phyloP scores from a whole-genome alignment of 495 filamentous ascomycete species.

The Neurospora sp. region DNA sequence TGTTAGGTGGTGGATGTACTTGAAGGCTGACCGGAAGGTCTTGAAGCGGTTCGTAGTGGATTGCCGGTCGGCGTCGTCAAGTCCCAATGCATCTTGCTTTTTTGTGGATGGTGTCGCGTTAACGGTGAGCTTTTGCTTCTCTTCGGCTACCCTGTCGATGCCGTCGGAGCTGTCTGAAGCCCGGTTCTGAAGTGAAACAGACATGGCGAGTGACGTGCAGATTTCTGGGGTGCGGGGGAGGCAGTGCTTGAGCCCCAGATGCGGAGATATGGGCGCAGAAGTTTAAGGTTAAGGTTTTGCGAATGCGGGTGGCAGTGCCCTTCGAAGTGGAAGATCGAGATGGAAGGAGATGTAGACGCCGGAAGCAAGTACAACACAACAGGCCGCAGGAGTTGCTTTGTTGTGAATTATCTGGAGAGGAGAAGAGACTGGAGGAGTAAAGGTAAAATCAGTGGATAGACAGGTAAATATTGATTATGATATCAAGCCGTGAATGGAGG shows the following conservation, averaged over 20 bases:
- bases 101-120: not conserved
- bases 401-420: not conserved
- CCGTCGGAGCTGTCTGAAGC: conserved; percentile 10
- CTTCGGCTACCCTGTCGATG: conserved; percentile 9
- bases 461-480: not conserved
- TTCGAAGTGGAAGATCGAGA: not conserved
- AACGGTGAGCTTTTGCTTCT: conserved; percentile 5
- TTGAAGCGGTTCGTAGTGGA: conserved; percentile 45
- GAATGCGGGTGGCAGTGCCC: not conserved
- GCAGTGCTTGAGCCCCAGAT: not conserved
- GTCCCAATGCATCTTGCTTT: not conserved
- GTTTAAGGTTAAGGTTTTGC: not conserved
- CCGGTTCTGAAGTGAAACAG: conserved; percentile 3
- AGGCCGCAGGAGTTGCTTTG: not conserved
- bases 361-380: not conserved
- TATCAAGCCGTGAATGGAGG: not conserved
- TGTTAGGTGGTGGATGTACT: conserved; percentile 45
- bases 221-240: not conserved
- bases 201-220: not conserved
- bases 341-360: not conserved
- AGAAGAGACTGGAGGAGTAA: not conserved
- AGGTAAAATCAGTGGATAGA: not conserved
- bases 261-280: not conserved
- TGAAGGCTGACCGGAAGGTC: conserved; percentile 45
- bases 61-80: conserved; percentile 28